Base-by-base conservation (phyloP, 805 yeast species). In the Lachancea meyersii region DNA sequence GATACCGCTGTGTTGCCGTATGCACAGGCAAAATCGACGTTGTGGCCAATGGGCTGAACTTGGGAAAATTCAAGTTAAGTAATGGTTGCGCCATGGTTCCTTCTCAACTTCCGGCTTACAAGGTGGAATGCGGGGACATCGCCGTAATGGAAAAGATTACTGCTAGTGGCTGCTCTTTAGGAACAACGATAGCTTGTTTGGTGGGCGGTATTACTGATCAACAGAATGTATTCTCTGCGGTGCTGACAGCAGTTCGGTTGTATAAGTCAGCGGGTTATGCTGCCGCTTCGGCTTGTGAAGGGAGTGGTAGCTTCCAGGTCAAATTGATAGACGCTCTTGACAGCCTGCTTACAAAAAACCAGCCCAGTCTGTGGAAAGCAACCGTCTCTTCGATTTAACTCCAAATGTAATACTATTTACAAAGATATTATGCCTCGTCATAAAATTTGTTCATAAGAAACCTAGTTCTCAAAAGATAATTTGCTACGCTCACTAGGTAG, bases 101-200 rank as follows among this genome's bases (percentile, higher is more conserved):
- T 8, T 49, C 52, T 1, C 50, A 54, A 5, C 8, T 52, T 13
- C 67, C 65, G n/a, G 56, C 60, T 20, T 59, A 61, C 2, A 55
- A 54, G 2, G 50, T 55, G 2, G 55, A 79, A 4, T 44, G 53
- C 7, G 91, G 89, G 5, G 87, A 93, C 1, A 72, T 76, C 50
- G 62, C 63, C 17, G 50, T 79, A 14, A 79, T 86, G 82, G 80
- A 81, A 0, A 58, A 65, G 9, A 74, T 86, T 4, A 86, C 95
- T 0, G 95, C 94, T 0, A 69, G 88, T 2, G 96, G 96, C 0
- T 87, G 96, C 48, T 76, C 91, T 0, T 63, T 87, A 30, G 95
- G 95, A 1, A 78, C 88, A 35, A 72, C 77, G 0, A 76, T 86
- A 41, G 80, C 84, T 0, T 68, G 84, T 1, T 72, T 67, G 45